Evolutionary conservation across 352 stramenopile species (phyloP), one percentile per base, ranked within the genome.

Genomic region (Phytophthora ohioensis): DNA sequence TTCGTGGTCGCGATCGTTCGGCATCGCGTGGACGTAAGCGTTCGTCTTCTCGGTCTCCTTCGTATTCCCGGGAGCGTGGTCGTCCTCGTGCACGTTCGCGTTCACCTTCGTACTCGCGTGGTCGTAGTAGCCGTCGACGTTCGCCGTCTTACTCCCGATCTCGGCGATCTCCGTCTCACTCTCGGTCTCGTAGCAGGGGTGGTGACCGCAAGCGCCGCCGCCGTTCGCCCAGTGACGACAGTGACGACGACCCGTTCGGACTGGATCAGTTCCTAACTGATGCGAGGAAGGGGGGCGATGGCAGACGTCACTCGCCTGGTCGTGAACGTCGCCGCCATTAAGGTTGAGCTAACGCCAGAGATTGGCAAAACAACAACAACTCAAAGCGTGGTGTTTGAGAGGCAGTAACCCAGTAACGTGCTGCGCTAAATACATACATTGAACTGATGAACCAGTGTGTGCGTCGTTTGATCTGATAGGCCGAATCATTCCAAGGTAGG

Each of bases 201-300:
- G 73, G 65, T 15, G 71, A 89, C 45, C 75, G 78, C 15, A 90
- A 91, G 55, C 81, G 87, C 57, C 76, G 69, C 35, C 80, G 76
- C 10, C 80, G 76, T 49, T 76, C 79, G 5, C 47, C 70, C 27
- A 83, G 81, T 53, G 79, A 89, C 48, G 71, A 75, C 42, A 87
- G 81, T 41, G 80, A 81, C 30, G 80, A 92, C 56, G 91, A 97
- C 47, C 91, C 91, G 38, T 97, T 94, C 38, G 89, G 88, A 15
- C 67, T 97, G 32, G 91, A 95, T 58, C 82, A 93, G 66, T 95
- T 96, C 60, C 70, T 96, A 30, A 86, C 85, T 11, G 87, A 96
- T 38, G 88, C 88, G 9, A 82, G 88, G 31, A 88, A 84, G 57
- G 73, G 73, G 21, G 48, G 54, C 27, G 69, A 75, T 21, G 66